phyloP scores from a whole-genome alignment of 352 stramenopile genomes.

The Phytophthora sansomeana region DNA sequence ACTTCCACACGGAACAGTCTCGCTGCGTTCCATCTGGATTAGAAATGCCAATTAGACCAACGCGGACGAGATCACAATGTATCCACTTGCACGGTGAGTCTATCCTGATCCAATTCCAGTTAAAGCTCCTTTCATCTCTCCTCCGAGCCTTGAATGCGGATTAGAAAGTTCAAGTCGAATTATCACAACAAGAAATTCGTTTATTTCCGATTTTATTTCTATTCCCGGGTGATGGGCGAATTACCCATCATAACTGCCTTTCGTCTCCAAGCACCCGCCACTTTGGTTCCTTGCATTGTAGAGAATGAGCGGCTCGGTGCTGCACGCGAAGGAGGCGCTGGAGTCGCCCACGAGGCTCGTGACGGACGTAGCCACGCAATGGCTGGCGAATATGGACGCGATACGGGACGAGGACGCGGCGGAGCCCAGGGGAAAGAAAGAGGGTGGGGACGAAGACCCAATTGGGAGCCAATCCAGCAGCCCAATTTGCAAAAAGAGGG shows the following conservation, averaged over 20 bases:
- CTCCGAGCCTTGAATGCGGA: too few species aligned
- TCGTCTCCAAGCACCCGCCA: constrained; percentile 23
- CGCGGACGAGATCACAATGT: too few species aligned
- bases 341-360: constrained; percentile 37
- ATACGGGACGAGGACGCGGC: constrained; percentile 28
- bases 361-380: constrained; percentile 35
- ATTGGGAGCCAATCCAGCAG: not conserved
- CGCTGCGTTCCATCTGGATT: not conserved
- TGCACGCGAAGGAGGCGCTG: constrained; percentile 6
- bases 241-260: constrained; percentile 33
- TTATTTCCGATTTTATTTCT: constrained; percentile 23
- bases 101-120: too few species aligned
- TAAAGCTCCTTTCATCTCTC: too few species aligned
- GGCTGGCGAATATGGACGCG: constrained; percentile 34
- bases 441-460: not conserved
- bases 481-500: constrained; percentile 21
- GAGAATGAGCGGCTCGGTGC: constrained; percentile 20
- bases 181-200: not conserved
- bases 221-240: constrained; percentile 9
- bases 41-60: too few species aligned
- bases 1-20: constrained; percentile 4
- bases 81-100: too few species aligned
- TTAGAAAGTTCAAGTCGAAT: not conserved
- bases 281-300: constrained; percentile 3
- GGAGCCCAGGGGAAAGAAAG: constrained; percentile 1